Base-by-base conservation (phyloP, 805 yeast genomes). In the Metschnikowia reukaufii region DNA sequence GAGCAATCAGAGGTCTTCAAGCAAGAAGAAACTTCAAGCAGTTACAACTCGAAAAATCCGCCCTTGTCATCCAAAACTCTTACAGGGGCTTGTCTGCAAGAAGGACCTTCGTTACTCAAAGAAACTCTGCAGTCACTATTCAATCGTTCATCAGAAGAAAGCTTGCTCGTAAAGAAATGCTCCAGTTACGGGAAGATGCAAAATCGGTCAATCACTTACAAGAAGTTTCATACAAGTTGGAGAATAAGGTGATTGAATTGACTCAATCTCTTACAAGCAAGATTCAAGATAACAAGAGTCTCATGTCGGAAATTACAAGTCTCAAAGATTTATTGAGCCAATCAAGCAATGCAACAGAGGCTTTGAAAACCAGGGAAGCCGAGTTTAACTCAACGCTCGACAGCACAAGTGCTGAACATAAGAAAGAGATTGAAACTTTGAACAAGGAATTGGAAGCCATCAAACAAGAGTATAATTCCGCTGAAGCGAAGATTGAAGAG, bases 221-320 rank as follows among this genome's bases (percentile, higher is more conserved):
- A 67, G 96, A 92, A 65, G 96, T 88, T 33, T 90, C 96, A 59
- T 94, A 89, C 70, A 82, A 86, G 64, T 78, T 95, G 60, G 99
- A 94, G 67, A 94, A 94, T 68, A 94, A 95, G 75, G 97, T 95
- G n/a, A 90, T 94, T 55, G 96, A 91, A 67, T 79, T 94, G 57
- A 92, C 97, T 3, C 95, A 92, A 61, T 79, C 85, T 10, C 74
- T 92, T 50, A 81, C 96, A 0, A 69, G 82, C 31, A 87, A 88
- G 64, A 84, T 86, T 20, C 87, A 82, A 55, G 97, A 89, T 57
- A 91, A 91, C 67, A 85, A 84, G 70, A 78, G 77, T 50, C 74
- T 92, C 61, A 75, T 80, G 49, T 67, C 69, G 13, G 86, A 86
- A 59, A 79, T 91, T 41, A 76, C 78, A 13, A 62, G 59, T 47